Evolutionary conservation across 176 grass and related monocot genomes (phyloP), one percentile per base, ranked within the genome.

Genomic region (Aegilops tauschii): DNA sequence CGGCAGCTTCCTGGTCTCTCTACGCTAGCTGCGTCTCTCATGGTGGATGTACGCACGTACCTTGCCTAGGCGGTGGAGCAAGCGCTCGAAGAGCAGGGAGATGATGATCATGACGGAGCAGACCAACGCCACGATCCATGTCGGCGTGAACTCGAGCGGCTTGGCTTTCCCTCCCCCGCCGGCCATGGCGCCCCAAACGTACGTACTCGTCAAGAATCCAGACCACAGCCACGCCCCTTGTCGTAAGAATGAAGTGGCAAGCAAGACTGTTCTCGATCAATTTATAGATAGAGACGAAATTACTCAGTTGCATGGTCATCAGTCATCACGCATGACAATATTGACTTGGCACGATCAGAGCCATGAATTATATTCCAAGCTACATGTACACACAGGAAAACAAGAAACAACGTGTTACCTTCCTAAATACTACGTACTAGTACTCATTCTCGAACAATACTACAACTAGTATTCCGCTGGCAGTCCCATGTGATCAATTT

Each of bases 51-150:
- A 71, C 66, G 20, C 3, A 64, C 23, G 45, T 28, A 98, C 96
- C 96, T 96, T 98, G 86, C 96, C 96, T 12, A 95, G 82, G 65
- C 25, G 67, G 61, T 98, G 96, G 52, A 96, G 96, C 28, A 89
- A 3, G 3, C 96, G 80, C 86, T 94, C 96, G 89, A 98, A 98
- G 82, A 96, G 31, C 16, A 96, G 80, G 44, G 96, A 98, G 76
- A 96, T 83, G 74, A 92, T 63, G 65, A 98, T 74, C 70, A 98
- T 98, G 32, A 91, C 54, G 75, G 84, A 82, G 85, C 96, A 98
- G 9, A 98, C 88, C 45, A 86, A 31, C 13, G 93, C 84, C 18
- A 96, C 92, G 71, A 98, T 98, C 93, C 96, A 98, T 50, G 96
- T 98, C 28, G 96, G 96, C 37, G 93, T 98, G 87, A 80, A 76